Evolutionary conservation across 2,329 filamentous ascomycete genomes (phyloP).

Genomic region (Dactylonectria estremocensis): DNA sequence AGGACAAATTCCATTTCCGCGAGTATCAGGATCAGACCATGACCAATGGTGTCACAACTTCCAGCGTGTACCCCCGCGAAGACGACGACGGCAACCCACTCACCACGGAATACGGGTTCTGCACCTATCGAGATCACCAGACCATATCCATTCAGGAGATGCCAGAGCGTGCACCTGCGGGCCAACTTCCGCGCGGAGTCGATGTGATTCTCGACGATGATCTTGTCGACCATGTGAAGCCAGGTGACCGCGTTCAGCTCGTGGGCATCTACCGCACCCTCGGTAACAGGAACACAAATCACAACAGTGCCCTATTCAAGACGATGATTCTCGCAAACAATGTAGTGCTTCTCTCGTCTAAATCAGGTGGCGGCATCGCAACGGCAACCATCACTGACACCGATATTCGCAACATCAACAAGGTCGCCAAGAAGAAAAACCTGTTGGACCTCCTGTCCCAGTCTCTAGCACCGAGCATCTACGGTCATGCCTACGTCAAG

Average conservation of each 20-base stretch:
- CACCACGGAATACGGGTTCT: conserved; percentile 95
- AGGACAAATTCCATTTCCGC: conserved; percentile 88
- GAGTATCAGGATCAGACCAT: conserved; percentile 98
- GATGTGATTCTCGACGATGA: conserved; percentile 98
- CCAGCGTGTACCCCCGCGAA: conserved; percentile 94
- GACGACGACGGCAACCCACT: conserved; percentile 94
- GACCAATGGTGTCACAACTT: conserved; percentile 90
- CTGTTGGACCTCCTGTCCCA: conserved; percentile 94
- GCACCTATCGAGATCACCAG: conserved; percentile 96
- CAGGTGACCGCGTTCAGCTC: conserved; percentile 94
- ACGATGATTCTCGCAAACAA: conserved; percentile 96
- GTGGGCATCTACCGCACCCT: conserved; percentile 97
- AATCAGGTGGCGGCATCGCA: conserved; percentile 94
- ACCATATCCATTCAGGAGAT: conserved; percentile 99
- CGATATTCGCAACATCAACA: conserved; percentile 99
- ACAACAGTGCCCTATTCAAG: conserved; percentile 94
- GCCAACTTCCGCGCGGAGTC: conserved; percentile 93
- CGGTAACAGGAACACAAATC: conserved; percentile 92
- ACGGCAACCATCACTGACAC: conserved; percentile 94
- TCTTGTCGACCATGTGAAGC: conserved; percentile 93
- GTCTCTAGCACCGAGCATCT: conserved; percentile 96
- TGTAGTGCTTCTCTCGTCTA: conserved; percentile 93
- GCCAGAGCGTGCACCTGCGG: conserved; percentile 95
- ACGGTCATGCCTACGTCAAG: conserved; percentile 97
- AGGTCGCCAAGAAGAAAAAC: conserved; percentile 93